Evolutionary conservation across 176 grass and related monocot genomes (phyloP), one percentile per base, ranked within the genome.

Genomic region (Avena insularis): DNA sequence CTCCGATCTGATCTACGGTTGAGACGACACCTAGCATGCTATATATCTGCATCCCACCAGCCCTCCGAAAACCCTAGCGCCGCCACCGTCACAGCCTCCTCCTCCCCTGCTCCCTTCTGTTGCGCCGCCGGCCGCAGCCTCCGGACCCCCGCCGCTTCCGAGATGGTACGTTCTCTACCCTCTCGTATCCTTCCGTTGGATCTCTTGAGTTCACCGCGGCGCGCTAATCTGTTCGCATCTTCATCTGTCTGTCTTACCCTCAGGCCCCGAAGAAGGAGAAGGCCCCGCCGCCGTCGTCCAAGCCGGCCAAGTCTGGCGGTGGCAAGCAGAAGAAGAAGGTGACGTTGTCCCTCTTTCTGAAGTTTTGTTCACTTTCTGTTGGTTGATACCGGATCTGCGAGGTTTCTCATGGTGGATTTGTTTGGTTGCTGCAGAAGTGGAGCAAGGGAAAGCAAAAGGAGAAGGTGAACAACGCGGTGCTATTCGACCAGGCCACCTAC

Each of bases 371-470:
- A 0, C 9, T 14, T 8, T 8, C 27, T 9, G 21, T 46, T 12
- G 13, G 70, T 36, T 0, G 3, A 0, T 19, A 8, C 12, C 36
- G 6, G 54, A 6, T 25, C 43, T 15, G 12, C 3, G 46, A 36
- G 54, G 8, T 67, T 87, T 90, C 79, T 88, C 19, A 86, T 9
- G 20, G 76, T 48, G 38, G 43, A 16, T 36, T 5, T 58, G 81
- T 73, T 79, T 70, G 62, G 20, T 48, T 69, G 9, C 0, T 86
- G 72, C 87, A 92, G 90, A 92, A 92, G 87, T 92, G 90, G 90
- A 92, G 90, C 90, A 92, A 92, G 90, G 90, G 90, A 27, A 92
- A 92, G 78, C 90, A 89, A 62, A 92, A 92, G 90, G 86, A 92
- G 90, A 92, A 92, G 86, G 90, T 92, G 53, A 92, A 92, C 90